These are phyloP conservation scores for Poronia punctata DNA, from an alignment of 495 filamentous ascomycete genomes.

Conservation along the genomic window DNA sequence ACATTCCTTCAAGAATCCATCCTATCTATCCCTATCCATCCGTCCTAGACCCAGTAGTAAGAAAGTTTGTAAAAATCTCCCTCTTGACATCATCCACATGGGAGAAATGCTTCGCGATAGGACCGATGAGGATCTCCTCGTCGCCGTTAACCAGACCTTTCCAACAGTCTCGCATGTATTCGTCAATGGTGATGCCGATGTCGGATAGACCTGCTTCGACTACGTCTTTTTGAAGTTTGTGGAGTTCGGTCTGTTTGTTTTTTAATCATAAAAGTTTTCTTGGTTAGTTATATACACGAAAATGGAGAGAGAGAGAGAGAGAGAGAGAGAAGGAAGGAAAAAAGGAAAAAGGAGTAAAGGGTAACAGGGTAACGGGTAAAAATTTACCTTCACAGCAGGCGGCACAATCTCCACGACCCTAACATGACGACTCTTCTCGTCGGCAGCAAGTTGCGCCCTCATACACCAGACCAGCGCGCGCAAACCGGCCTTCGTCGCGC, in stretches of 20 bases:
- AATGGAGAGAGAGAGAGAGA: neutral
- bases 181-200: constrained; percentile 53
- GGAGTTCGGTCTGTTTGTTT: constrained; percentile 55
- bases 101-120: constrained; percentile 11
- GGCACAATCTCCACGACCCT: constrained; percentile 60
- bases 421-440: constrained; percentile 27
- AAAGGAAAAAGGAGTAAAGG: neutral
- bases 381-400: constrained; percentile 46
- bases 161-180: constrained; percentile 54
- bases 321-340: neutral
- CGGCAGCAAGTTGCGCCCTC: constrained; percentile 49
- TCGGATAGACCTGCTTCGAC: constrained; percentile 26
- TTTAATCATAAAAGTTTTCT: too few relatives aligned
- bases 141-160: constrained; percentile 41
- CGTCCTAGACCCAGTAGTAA: constrained; percentile 10
- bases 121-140: constrained; percentile 37
- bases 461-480: constrained; percentile 51
- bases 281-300: too few relatives aligned
- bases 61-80: constrained; percentile 6
- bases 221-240: constrained; percentile 43
- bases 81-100: constrained; percentile 11
- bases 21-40: too few relatives aligned
- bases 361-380: neutral
- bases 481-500: constrained; percentile 52
- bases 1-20: too few relatives aligned